A percentile compares a stretch with the other conserved stretches of the same genome.
Evolutionary conservation across 2,329 filamentous ascomycete species (phyloP).

Genomic region (Ophiostoma sp.): DNA sequence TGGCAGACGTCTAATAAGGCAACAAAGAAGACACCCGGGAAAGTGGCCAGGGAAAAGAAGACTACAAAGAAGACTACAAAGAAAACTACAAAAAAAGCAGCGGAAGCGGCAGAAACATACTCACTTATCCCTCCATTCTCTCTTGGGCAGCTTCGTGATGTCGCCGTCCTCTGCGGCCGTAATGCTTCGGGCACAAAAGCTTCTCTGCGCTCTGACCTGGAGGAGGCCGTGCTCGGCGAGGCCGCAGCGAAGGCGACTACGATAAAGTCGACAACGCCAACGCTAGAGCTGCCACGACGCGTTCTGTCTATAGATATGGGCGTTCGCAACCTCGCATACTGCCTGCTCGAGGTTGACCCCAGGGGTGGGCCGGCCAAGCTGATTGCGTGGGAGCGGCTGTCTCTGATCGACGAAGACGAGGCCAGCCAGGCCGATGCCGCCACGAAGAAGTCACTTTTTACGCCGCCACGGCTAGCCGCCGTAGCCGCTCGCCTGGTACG

Average conservation of each 20-base stretch:
- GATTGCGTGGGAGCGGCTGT: slow-evolving; percentile 29
- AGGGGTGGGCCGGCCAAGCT: slow-evolving; percentile 21
- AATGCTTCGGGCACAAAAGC: slow-evolving; percentile 48
- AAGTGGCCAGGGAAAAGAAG: not conserved
- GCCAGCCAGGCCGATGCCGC: not conserved
- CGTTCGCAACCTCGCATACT: slow-evolving; percentile 73
- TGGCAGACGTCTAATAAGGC: not conserved
- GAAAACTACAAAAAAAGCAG: not conserved
- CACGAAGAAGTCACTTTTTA: slow-evolving; percentile 28
- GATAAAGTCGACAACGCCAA: not conserved
- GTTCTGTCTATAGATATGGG: slow-evolving; percentile 81
- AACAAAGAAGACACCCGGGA: not conserved
- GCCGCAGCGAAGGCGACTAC: not conserved
- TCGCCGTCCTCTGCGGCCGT: slow-evolving; percentile 59
- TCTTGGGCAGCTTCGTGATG: slow-evolving; percentile 41
- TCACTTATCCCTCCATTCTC: not conserved
- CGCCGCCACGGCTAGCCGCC: slow-evolving; percentile 34
- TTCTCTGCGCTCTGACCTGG: slow-evolving; percentile 38
- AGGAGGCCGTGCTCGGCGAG: slow-evolving; percentile 38
- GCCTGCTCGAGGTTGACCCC: slow-evolving; percentile 43
- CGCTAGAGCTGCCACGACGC: slow-evolving; percentile 38
- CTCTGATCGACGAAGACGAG: slow-evolving; percentile 23
- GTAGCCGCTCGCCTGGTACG: slow-evolving; percentile 34
- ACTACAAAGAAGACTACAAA: not conserved
- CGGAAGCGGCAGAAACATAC: not conserved